Conservation (phyloP, 306 rosid genomes). For the Gillenia trifoliata region DNA sequence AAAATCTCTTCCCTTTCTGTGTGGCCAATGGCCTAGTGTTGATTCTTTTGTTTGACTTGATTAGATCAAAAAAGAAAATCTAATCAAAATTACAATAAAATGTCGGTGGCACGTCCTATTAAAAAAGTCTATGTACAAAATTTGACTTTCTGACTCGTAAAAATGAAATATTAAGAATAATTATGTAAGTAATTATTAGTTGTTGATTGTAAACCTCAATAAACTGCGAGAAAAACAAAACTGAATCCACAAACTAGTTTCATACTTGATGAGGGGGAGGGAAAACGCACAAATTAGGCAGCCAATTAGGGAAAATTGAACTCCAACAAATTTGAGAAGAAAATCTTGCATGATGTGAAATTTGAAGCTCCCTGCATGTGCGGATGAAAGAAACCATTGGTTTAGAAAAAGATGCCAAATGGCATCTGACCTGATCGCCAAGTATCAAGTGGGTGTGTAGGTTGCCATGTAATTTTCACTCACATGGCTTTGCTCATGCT, state of each 20-base stretch:
- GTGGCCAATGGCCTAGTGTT: too few species aligned
- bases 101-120: constrained; percentile 22
- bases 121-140: neutral
- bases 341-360: constrained; percentile 30
- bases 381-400: constrained; percentile 23
- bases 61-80: neutral
- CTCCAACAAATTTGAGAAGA: neutral
- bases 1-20: too few species aligned
- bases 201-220: neutral
- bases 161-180: neutral
- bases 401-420: constrained; percentile 31
- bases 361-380: constrained; percentile 39
- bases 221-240: neutral
- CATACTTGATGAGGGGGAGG: neutral
- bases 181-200: neutral
- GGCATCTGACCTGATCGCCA: constrained; percentile 21
- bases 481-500: constrained; percentile 25
- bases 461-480: constrained; percentile 54
- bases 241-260: neutral
- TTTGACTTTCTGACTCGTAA: neutral
- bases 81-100: neutral
- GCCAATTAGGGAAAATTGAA: constrained; percentile 7
- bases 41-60: neutral
- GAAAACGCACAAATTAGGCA: constrained; percentile 24
- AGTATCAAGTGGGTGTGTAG: constrained; percentile 21